These are phyloP conservation scores for Penicillium thymicola DNA, from an alignment of 2,329 filamentous ascomycete genomes.

Conservation along the genomic window DNA sequence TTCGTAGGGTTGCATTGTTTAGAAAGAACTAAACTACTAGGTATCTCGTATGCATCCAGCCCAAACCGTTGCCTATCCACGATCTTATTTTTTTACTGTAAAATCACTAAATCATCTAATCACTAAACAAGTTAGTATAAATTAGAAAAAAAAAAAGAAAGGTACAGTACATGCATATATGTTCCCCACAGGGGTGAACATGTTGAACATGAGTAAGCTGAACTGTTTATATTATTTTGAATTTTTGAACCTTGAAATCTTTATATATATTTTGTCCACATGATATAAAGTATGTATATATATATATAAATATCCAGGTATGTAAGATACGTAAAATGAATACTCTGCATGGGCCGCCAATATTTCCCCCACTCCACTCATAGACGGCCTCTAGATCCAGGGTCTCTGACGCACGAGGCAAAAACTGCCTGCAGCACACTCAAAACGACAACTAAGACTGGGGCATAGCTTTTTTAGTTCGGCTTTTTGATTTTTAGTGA, in stretches of 20 bases:
- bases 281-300: neutral
- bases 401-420: slow-evolving; percentile 43
- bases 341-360: slow-evolving; percentile 37
- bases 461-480: slow-evolving; percentile 18
- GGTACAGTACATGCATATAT: slow-evolving; percentile 1
- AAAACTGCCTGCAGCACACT: slow-evolving; percentile 43
- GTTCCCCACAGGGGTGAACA: neutral
- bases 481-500: slow-evolving; percentile 5
- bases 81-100: neutral
- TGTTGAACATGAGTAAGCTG: neutral
- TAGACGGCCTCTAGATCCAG: slow-evolving; percentile 38
- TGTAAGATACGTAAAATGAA: slow-evolving; percentile 12
- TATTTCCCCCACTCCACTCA: slow-evolving; percentile 25
- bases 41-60: neutral
- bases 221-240: too few relatives aligned
- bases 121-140: neutral
- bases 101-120: neutral
- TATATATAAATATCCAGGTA: neutral
- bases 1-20: neutral
- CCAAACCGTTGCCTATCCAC: slow-evolving; percentile 1
- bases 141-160: neutral
- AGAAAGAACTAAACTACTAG: neutral
- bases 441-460: slow-evolving; percentile 37
- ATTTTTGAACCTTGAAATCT: neutral
- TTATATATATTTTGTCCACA: neutral